Evolutionary conservation across 139 green algal genomes (phyloP).

Genomic region (Tetraselmis chui): DNA sequence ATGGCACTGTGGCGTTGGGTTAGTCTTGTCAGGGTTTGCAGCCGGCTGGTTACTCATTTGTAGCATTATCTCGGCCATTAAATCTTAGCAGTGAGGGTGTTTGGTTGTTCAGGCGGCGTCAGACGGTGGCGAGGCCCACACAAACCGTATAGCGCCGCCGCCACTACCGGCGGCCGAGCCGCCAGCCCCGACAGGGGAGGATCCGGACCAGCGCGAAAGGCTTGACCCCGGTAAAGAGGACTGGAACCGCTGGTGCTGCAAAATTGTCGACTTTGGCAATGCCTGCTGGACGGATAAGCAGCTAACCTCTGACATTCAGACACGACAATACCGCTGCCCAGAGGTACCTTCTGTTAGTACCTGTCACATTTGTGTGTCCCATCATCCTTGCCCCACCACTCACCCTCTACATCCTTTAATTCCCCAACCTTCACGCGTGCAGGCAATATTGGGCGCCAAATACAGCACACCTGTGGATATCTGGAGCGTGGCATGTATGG

Average conservation of each 20-base stretch:
- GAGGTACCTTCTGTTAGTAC: slow-evolving; percentile 59
- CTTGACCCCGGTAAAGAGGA: neutral
- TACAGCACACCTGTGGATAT: slow-evolving; percentile 91
- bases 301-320: slow-evolving; percentile 98
- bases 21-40: no score
- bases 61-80: no score
- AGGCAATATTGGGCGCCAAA: slow-evolving; percentile 72
- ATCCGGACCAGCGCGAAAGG: neutral
- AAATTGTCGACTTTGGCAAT: slow-evolving; percentile 98
- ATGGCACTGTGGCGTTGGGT: no score
- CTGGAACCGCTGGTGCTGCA: slow-evolving; percentile 37
- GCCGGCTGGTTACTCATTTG: no score
- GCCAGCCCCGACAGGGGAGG: neutral
- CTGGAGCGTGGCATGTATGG: slow-evolving; percentile 93
- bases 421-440: no score
- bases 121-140: no score
- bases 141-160: slow-evolving; percentile 13
- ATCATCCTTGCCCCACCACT: no score
- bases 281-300: slow-evolving; percentile 96
- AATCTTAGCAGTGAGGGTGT: no score
- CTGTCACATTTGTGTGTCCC: no score
- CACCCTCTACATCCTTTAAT: no score
- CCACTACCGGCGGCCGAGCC: neutral
- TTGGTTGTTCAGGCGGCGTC: no score
- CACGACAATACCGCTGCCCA: slow-evolving; percentile 87